Base-by-base conservation (phyloP, 495 filamentous ascomycete species). In the Xylaria venustula region DNA sequence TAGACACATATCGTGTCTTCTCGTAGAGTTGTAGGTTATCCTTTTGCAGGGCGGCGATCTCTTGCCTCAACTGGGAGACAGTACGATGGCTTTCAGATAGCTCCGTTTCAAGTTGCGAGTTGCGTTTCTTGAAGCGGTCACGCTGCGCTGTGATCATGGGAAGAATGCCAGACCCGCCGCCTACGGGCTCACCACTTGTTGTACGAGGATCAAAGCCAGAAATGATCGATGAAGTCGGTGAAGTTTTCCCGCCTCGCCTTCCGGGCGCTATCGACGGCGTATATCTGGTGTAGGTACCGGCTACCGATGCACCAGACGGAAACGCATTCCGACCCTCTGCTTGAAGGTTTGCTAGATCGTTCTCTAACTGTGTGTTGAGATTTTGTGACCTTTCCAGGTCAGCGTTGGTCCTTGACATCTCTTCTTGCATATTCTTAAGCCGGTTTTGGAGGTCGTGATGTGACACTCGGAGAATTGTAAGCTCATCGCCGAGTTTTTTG, bases 121-220 rank as follows among this genome's bases (percentile, higher is more conserved):
- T 98, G 64, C 92, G 88, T 80, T 96, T 91, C 81, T 97, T 98
- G 84, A 99, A 99, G 42, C 94, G 90, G 74, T 99, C 94, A 61
- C 94, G 88, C 73, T 99, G 94, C 19, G 94, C 94, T 48, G 94
- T 95, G 58, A 99, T 88, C 94, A 99, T 99, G 25, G 95, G 94
- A 25, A 99, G 79, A 60, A 99, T 96, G 19, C 92, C 92, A 2
- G 90, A 91, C 26, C 91, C 91, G 51, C 90, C 91, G 8, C 91
- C 91, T 15, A 89, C 84, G 8, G 88, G 79, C 66, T 93, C 90
- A 7, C 88, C 87, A 61, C 90, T 90, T 19, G 72, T 74, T 41
- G 55, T 64, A 25, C 85, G 84, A 9, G 88, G 84, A 72, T 96
- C 91, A 72, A 97, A 93, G 22, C 94, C 94, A 46, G 92, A 96